Conservation (phyloP, 2,329 filamentous ascomycete species). For the Hypoxylon sp. region DNA sequence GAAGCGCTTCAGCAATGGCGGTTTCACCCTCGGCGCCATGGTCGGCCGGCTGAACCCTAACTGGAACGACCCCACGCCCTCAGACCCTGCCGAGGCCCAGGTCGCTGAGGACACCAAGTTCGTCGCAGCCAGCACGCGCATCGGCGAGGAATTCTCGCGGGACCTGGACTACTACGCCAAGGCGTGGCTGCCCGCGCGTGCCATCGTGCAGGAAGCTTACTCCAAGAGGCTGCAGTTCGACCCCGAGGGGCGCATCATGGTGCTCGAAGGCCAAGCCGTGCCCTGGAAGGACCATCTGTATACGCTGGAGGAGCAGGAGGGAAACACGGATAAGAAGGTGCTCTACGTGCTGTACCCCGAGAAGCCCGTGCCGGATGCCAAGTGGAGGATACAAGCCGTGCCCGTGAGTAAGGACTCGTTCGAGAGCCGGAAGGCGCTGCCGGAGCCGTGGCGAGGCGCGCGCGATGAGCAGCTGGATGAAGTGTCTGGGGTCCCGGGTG, state of each 20-base stretch:
- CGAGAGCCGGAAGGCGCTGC: slow-evolving; percentile 89
- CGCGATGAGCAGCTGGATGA: slow-evolving; percentile 86
- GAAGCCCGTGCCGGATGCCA: slow-evolving; percentile 77
- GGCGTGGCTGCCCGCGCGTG: slow-evolving; percentile 89
- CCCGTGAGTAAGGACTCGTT: slow-evolving; percentile 88
- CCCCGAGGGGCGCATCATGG: slow-evolving; percentile 80
- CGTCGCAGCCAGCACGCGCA: slow-evolving; percentile 79
- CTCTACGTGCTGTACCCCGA: slow-evolving; percentile 95
- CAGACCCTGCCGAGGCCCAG: slow-evolving; percentile 71
- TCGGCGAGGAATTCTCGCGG: slow-evolving; percentile 88
- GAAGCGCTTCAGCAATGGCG: slow-evolving; percentile 86
- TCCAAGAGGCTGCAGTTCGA: slow-evolving; percentile 76
- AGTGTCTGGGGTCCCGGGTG: slow-evolving; percentile 76
- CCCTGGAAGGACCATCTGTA: slow-evolving; percentile 99
- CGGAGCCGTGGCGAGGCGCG: slow-evolving; percentile 91
- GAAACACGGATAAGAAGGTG: slow-evolving; percentile 67
- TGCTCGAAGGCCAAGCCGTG: slow-evolving; percentile 81
- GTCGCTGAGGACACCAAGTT: slow-evolving; percentile 86
- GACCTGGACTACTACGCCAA: slow-evolving; percentile 81
- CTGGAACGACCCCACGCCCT: slow-evolving; percentile 76
- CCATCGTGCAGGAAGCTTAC: slow-evolving; percentile 83
- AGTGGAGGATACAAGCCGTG: slow-evolving; percentile 97
- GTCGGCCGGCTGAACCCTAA: slow-evolving; percentile 84
- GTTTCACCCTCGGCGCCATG: slow-evolving; percentile 86
- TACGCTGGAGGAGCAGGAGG: slow-evolving; percentile 77